Conservation (phyloP, 805 yeast species). For the Teunomyces lycoperdinae region DNA sequence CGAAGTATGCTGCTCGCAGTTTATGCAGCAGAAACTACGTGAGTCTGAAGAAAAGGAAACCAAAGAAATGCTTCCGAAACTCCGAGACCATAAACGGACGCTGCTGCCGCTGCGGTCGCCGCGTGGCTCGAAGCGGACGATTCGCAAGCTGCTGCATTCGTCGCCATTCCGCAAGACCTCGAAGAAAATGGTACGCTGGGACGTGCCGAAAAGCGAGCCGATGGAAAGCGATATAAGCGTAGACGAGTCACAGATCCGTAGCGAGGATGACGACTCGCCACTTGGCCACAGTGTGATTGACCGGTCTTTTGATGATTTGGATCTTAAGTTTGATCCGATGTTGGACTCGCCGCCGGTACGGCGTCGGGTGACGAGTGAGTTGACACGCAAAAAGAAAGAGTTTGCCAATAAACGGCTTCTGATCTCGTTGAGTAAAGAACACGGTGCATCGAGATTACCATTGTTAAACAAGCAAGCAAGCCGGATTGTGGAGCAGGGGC, state of each 20-base stretch:
- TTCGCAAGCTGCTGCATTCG: slow-evolving; percentile 9
- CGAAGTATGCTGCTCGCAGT: too few species aligned
- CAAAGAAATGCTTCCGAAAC: too few species aligned
- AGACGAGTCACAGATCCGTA: slow-evolving; percentile 25
- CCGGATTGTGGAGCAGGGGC: slow-evolving; percentile 13
- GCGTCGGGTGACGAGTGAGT: background rate
- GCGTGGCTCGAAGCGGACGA: slow-evolving; percentile 7
- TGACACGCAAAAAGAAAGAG: background rate
- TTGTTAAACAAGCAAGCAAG: slow-evolving; percentile 37
- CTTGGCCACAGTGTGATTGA: slow-evolving; percentile 19
- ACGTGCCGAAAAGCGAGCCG: slow-evolving; percentile 9
- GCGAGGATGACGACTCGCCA: slow-evolving; percentile 33
- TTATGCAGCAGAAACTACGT: too few species aligned
- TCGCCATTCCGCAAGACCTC: slow-evolving; percentile 6
- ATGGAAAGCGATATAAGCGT: slow-evolving; percentile 31
- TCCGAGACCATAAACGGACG: too few species aligned
- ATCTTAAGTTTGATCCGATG: slow-evolving; percentile 25
- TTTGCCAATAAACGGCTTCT: slow-evolving; percentile 15
- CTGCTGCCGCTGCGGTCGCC: too few species aligned
- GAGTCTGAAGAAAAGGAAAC: too few species aligned
- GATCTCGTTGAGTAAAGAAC: slow-evolving; percentile 11
- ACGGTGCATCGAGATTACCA: slow-evolving; percentile 18
- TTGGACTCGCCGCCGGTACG: slow-evolving; percentile 31
- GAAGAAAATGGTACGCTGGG: slow-evolving; percentile 10
- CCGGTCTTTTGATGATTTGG: slow-evolving; percentile 21